Conservation (phyloP, 2,329 filamentous ascomycete genomes). For the Aspergillus pseudoglaucus region DNA sequence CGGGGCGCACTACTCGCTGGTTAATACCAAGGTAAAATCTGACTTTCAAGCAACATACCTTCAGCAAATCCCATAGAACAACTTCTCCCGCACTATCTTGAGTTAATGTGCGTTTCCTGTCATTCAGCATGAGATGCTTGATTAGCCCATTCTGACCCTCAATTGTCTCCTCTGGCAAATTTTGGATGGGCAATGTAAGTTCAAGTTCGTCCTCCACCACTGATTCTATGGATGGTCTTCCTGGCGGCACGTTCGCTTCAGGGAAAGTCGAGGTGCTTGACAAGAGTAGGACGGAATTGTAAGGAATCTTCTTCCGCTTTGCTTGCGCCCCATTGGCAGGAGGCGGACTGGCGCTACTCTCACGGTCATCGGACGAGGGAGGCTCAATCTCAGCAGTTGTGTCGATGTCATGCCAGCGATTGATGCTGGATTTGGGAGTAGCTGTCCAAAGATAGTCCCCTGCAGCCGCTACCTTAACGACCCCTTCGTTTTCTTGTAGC, state of each 20-base stretch:
- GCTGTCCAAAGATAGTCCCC: constrained; percentile 83
- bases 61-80: constrained; percentile 86
- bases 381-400: constrained; percentile 63
- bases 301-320: constrained; percentile 57
- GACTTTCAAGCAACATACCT: constrained; percentile 46
- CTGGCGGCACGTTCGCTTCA: constrained; percentile 51
- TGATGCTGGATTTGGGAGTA: constrained; percentile 84
- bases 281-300: constrained; percentile 70
- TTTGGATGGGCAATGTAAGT: constrained; percentile 57
- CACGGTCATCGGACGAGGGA: constrained; percentile 13
- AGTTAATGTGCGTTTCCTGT: constrained; percentile 80
- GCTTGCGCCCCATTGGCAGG: constrained; percentile 26
- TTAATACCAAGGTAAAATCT: constrained; percentile 12
- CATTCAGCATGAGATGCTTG: constrained; percentile 87
- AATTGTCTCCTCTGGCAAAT: constrained; percentile 70
- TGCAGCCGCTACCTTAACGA: constrained; percentile 53
- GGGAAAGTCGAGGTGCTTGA: constrained; percentile 80
- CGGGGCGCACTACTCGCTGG: constrained; percentile 61
- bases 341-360: constrained; percentile 42
- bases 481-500: constrained; percentile 78
- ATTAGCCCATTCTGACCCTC: constrained; percentile 93
- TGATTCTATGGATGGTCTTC: constrained; percentile 44
- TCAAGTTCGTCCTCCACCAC: constrained; percentile 45
- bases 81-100: constrained; percentile 94
- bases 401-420: constrained; percentile 83